phyloP scores from a whole-genome alignment of 352 stramenopile genomes.

The Phytophthora parvispora region DNA sequence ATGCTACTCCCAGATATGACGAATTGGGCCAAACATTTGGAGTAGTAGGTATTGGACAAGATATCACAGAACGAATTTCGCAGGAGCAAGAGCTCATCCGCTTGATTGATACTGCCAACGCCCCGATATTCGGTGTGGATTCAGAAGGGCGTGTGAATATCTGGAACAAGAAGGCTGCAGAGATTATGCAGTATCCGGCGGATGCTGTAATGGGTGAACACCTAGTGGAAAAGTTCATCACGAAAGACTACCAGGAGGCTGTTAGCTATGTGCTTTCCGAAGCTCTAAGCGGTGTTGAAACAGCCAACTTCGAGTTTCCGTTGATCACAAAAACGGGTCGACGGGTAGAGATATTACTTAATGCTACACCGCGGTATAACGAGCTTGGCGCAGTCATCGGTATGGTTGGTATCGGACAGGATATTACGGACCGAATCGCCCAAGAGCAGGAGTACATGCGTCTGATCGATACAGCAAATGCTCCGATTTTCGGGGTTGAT shows the following conservation, averaged over 20 bases:
- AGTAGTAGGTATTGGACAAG: conserved; percentile 84
- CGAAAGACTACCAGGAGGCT: conserved; percentile 62
- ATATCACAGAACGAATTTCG: conserved; percentile 68
- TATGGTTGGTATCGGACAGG: conserved; percentile 75
- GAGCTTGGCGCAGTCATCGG: conserved; percentile 56
- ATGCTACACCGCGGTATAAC: conserved; percentile 61
- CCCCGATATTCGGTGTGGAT: conserved; percentile 81
- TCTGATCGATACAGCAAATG: conserved; percentile 80
- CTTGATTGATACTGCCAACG: conserved; percentile 81
- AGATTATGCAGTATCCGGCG: conserved; percentile 67
- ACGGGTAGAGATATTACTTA: conserved; percentile 59
- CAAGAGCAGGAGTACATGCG: conserved; percentile 79
- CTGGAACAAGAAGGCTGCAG: conserved; percentile 74
- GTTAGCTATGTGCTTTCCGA: conserved; percentile 64
- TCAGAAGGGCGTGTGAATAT: conserved; percentile 68
- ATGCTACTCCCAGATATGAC: conserved; percentile 77
- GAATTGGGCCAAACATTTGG: conserved; percentile 78
- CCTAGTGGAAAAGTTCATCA: conserved; percentile 75
- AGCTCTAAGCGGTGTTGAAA: conserved; percentile 65
- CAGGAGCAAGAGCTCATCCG: conserved; percentile 76
- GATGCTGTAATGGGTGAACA: conserved; percentile 72
- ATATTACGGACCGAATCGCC: conserved; percentile 68
- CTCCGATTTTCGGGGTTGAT: conserved; percentile 79
- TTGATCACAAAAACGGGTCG: conserved; percentile 56
- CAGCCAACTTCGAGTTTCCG: conserved; percentile 76